phyloP scores from a whole-genome alignment of 73 alveolate genomes.

The Paramecium octaurelia region DNA sequence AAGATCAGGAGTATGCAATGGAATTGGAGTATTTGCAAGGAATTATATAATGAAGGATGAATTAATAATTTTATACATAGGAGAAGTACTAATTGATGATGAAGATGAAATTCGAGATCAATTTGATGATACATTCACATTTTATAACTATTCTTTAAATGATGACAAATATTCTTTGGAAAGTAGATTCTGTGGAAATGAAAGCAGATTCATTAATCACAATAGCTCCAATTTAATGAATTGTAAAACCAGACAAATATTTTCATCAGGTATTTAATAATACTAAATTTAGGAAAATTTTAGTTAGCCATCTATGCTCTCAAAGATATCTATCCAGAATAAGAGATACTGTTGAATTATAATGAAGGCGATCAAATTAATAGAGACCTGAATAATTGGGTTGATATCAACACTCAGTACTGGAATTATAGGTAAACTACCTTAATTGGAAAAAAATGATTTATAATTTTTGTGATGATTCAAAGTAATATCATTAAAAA shows the following conservation, averaged over 20 bases:
- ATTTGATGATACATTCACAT: background rate
- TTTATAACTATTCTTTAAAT: background rate
- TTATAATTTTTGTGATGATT: background rate
- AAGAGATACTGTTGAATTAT: conserved; percentile 1
- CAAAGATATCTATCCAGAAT: background rate
- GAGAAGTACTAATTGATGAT: background rate
- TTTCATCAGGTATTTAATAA: background rate
- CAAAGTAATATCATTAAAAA: background rate
- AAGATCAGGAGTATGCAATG: conserved; percentile 5
- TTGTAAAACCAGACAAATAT: background rate
- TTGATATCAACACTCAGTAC: background rate
- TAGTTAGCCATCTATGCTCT: background rate
- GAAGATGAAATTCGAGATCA: conserved; percentile 12
- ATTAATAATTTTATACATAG: background rate
- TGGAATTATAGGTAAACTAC: background rate
- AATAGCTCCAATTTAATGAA: background rate
- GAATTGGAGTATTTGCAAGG: background rate
- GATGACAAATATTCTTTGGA: conserved; percentile 29
- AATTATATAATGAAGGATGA: background rate
- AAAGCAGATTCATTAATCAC: conserved; percentile 24
- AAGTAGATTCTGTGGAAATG: conserved; percentile 4
- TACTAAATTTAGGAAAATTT: background rate
- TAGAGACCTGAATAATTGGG: background rate
- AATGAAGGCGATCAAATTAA: conserved; percentile 1
- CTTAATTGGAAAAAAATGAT: background rate